phyloP scores from a whole-genome alignment of 768 basidiomycete genomes.

The Rhizopogon vinicolor region DNA sequence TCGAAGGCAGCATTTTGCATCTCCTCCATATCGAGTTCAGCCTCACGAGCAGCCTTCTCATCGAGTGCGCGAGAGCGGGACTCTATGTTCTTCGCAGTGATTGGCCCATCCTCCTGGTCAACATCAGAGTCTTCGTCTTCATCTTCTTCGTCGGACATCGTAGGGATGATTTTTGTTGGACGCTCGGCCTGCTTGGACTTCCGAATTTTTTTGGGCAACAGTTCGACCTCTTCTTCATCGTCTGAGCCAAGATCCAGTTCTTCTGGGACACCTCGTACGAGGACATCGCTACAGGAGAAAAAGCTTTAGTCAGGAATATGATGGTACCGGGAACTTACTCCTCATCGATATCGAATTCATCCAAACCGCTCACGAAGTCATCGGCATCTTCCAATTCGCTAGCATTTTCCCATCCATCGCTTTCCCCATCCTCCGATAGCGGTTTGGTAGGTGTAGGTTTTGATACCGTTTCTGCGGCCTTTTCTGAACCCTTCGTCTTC shows the following conservation, averaged over 20 bases:
- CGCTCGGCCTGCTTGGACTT: slow-evolving; percentile 51
- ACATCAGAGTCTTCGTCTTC: slow-evolving; percentile 36
- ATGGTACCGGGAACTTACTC: slow-evolving; percentile 33
- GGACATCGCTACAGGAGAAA: slow-evolving; percentile 39
- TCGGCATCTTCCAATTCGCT: slow-evolving; percentile 36
- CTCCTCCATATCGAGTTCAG: slow-evolving; percentile 65
- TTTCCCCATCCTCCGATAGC: slow-evolving; percentile 11
- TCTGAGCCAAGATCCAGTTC: slow-evolving; percentile 66
- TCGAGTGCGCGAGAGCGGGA: slow-evolving; percentile 76
- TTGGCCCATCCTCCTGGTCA: slow-evolving; percentile 46
- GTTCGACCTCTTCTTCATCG: slow-evolving; percentile 42
- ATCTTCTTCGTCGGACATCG: slow-evolving; percentile 45
- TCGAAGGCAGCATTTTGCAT: slow-evolving; percentile 48
- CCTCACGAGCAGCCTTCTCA: slow-evolving; percentile 59
- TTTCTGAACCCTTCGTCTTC: slow-evolving; percentile 12
- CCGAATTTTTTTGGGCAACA: slow-evolving; percentile 33
- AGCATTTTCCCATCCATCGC: slow-evolving; percentile 26
- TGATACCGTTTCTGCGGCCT: slow-evolving; percentile 21
- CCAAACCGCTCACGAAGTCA: slow-evolving; percentile 39
- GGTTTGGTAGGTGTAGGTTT: slow-evolving; percentile 48
- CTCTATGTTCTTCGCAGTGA: slow-evolving; percentile 81
- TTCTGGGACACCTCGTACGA: slow-evolving; percentile 44
- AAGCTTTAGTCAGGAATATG: slow-evolving; percentile 7
- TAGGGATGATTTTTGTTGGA: slow-evolving; percentile 46
- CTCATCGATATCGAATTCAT: slow-evolving; percentile 45